These are phyloP conservation scores for Beauveria bassiana DNA, from an alignment of 2,329 filamentous ascomycete species.

Conservation along the genomic window DNA sequence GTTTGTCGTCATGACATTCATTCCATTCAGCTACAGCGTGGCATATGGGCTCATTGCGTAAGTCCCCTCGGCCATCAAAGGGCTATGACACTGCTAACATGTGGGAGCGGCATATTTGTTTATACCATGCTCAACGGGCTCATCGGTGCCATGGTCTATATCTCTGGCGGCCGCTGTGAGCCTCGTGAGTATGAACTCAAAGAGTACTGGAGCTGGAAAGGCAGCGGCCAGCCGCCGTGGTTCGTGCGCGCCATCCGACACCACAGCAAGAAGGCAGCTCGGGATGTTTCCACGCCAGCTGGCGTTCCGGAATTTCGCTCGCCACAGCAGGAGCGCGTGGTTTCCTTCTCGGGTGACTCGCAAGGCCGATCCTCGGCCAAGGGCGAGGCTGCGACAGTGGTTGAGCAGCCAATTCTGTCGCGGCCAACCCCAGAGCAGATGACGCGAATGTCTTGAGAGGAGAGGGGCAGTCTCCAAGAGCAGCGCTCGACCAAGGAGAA, in stretches of 20 bases:
- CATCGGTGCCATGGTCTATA: conserved; percentile 36
- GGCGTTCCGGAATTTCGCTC: background rate
- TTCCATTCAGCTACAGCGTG: conserved; percentile 73
- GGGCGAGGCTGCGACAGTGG: conserved; percentile 14
- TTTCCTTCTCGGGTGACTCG: conserved; percentile 11
- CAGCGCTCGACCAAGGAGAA: too few species aligned
- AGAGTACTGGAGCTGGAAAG: conserved; percentile 49
- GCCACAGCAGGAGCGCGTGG: conserved; percentile 8
- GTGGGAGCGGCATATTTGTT: conserved; percentile 44
- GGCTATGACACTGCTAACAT: conserved; percentile 8
- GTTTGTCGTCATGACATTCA: conserved; percentile 66
- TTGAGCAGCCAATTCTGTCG: conserved; percentile 16
- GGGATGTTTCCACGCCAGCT: background rate
- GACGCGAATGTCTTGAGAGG: background rate
- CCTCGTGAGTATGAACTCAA: conserved; percentile 47
- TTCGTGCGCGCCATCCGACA: conserved; percentile 32
- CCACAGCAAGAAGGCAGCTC: conserved; percentile 7
- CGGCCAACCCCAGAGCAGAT: conserved; percentile 11
- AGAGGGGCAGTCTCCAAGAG: too few species aligned
- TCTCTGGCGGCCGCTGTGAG: conserved; percentile 35
- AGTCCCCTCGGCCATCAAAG: conserved; percentile 22
- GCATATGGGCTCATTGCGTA: conserved; percentile 69
- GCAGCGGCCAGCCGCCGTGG: conserved; percentile 39
- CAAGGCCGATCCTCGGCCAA: conserved; percentile 19
- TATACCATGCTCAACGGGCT: conserved; percentile 42